Conservation (phyloP, 176 grass and related monocot species). For the Aechmea fasciata region DNA sequence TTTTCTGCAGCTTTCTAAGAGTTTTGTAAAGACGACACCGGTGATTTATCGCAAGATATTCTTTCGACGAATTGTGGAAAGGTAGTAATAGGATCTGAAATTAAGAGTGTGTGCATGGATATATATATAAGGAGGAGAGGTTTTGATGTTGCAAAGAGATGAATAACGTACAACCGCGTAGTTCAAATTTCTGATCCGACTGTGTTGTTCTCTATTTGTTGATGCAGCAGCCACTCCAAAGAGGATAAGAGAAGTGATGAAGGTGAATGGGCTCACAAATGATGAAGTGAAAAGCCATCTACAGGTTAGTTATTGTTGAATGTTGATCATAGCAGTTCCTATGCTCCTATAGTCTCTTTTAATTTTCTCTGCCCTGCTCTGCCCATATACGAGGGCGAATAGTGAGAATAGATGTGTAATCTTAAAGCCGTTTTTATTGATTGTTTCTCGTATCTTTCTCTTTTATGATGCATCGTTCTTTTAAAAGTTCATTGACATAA, state of each 20-base stretch:
- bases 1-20: background rate
- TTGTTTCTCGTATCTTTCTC: too few species aligned
- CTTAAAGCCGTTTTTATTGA: too few species aligned
- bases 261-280: slow-evolving; percentile 90
- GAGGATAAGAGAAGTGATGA: slow-evolving; percentile 97
- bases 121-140: background rate
- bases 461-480: too few species aligned
- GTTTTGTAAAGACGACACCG: background rate
- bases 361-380: too few species aligned
- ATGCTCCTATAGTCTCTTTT: too few species aligned
- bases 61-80: too few species aligned
- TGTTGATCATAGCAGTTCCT: too few species aligned
- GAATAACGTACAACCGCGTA: background rate
- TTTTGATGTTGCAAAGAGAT: background rate
- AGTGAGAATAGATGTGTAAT: too few species aligned
- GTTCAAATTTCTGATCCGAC: background rate
- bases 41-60: background rate
- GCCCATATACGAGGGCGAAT: too few species aligned
- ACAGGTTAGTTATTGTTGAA: slow-evolving; percentile 43
- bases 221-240: slow-evolving; percentile 88
- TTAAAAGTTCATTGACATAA: too few species aligned
- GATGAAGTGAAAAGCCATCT: slow-evolving; percentile 99
- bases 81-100: too few species aligned
- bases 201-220: background rate
- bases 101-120: background rate